These are phyloP conservation scores for Trichoderma cornu-damae DNA, from an alignment of 2,329 filamentous ascomycete species.

Conservation along the genomic window DNA sequence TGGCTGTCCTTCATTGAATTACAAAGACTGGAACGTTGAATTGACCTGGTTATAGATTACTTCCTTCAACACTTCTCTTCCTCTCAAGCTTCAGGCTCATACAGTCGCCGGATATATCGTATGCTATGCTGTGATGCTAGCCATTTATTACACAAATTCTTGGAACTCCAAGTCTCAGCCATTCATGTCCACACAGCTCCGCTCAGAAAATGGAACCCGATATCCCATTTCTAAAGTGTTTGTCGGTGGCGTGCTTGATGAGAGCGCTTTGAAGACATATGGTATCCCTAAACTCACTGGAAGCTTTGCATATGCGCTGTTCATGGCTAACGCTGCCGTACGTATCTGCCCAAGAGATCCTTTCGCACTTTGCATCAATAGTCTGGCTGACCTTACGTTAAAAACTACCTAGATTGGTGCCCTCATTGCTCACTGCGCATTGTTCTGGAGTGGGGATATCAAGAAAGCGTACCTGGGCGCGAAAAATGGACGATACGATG, in stretches of 20 bases:
- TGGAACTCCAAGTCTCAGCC: conserved; percentile 45
- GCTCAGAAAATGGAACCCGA: conserved; percentile 34
- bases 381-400: neutral
- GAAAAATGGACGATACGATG: conserved; percentile 39
- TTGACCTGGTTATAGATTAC: conserved; percentile 41
- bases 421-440: conserved; percentile 44
- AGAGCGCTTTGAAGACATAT: conserved; percentile 36
- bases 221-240: conserved; percentile 42
- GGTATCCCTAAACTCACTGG: conserved; percentile 46
- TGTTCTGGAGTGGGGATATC: conserved; percentile 55
- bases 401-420: conserved; percentile 46
- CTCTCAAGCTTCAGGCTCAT: conserved; percentile 47
- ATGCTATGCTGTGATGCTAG: conserved; percentile 47
- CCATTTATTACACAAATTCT: conserved; percentile 46
- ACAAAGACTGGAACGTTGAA: neutral
- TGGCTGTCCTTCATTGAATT: neutral
- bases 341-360: conserved; percentile 28
- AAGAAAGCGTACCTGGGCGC: conserved; percentile 38
- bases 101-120: conserved; percentile 41
- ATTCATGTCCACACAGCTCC: conserved; percentile 51
- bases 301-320: conserved; percentile 48
- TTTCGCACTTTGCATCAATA: neutral
- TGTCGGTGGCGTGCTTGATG: conserved; percentile 37
- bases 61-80: conserved; percentile 48
- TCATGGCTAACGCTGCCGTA: conserved; percentile 54